These are phyloP conservation scores for Linnemannia exigua DNA, from an alignment of 192 early-diverging fungal species.

Conservation along the genomic window DNA sequence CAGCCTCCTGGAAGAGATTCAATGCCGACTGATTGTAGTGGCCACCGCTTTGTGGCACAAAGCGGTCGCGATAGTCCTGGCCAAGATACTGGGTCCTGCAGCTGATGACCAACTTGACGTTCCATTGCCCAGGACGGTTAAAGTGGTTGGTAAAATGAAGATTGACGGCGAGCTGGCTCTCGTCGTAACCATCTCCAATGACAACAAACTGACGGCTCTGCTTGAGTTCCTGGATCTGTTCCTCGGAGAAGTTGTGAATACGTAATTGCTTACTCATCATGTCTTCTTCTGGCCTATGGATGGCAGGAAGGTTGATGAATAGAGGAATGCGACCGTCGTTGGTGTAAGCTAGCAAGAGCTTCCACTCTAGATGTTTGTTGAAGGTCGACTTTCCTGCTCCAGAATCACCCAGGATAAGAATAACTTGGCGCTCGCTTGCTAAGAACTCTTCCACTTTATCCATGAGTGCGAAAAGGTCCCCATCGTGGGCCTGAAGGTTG, in stretches of 20 bases:
- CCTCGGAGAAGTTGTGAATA: not conserved
- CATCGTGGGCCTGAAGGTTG: not conserved
- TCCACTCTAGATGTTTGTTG: not conserved
- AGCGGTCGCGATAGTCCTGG: not conserved
- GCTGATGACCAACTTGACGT: conserved; percentile 8
- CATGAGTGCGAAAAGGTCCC: not conserved
- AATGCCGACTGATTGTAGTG: no score
- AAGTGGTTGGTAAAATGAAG: not conserved
- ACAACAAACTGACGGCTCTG: not conserved
- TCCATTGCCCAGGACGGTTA: not conserved
- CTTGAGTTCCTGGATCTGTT: conserved; percentile 5
- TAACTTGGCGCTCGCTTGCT: not conserved
- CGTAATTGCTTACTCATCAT: not conserved
- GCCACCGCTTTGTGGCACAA: not conserved
- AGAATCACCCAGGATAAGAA: not conserved
- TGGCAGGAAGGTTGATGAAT: not conserved
- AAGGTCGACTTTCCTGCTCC: not conserved
- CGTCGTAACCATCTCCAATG: conserved; percentile 8
- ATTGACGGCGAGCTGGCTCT: not conserved
- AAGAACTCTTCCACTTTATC: not conserved
- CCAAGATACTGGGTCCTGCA: conserved; percentile 7
- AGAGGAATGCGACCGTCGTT: not conserved
- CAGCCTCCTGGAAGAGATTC: conserved; percentile 3
- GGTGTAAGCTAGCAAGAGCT: not conserved
- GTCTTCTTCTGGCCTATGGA: not conserved